Evolutionary conservation across 371 early-diverging fungal genomes (phyloP).

Genomic region (Lichtheimia ornata): DNA sequence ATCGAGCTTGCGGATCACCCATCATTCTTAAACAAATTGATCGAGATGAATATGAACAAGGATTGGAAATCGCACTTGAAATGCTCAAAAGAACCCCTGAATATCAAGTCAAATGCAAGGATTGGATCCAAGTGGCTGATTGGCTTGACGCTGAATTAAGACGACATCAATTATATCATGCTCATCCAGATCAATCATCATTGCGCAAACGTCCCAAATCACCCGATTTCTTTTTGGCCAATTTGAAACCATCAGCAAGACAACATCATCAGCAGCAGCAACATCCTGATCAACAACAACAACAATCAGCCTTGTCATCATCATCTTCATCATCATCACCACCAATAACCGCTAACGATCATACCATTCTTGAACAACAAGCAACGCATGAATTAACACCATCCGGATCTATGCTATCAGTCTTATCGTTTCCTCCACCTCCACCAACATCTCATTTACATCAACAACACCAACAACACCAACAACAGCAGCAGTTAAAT

Average conservation of each 20-base stretch:
- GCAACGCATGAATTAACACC: constrained; percentile 15
- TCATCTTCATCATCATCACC: constrained; percentile 7
- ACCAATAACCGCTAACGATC: neutral
- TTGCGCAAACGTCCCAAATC: neutral
- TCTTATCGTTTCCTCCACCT: constrained; percentile 15
- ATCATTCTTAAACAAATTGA: constrained; percentile 27
- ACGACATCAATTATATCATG: constrained; percentile 29
- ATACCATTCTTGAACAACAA: constrained; percentile 1
- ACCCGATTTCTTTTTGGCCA: constrained; percentile 22
- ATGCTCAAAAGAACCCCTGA: constrained; percentile 34
- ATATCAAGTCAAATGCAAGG: constrained; percentile 24
- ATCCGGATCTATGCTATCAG: constrained; percentile 23
- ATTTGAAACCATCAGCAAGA: constrained; percentile 16
- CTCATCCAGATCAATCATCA: neutral
- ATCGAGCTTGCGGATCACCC: constrained; percentile 30
- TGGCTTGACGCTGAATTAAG: constrained; percentile 45
- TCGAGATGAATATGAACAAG: constrained; percentile 29
- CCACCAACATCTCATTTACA: neutral
- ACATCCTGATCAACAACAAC: neutral
- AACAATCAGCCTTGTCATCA: no score
- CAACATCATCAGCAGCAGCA: constrained; percentile 1
- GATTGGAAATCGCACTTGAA: constrained; percentile 27
- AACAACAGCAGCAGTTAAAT: no score
- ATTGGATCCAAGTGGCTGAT: constrained; percentile 44
- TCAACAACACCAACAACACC: no score